Conservation (phyloP, 768 basidiomycete genomes). For the Trametes coccinea region DNA sequence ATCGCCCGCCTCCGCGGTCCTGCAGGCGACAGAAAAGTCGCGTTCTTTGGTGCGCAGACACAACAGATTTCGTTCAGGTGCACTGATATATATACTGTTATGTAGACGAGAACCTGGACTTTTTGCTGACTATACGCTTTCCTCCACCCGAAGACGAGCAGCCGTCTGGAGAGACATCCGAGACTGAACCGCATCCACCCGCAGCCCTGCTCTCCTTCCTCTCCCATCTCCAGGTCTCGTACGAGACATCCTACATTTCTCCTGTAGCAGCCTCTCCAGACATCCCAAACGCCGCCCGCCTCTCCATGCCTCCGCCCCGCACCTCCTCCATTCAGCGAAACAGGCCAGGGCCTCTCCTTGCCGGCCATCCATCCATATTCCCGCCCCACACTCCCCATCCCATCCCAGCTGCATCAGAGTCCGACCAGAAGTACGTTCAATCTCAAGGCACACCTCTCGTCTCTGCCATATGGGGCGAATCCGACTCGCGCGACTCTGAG, state of each 20-base stretch:
- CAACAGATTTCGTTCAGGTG: too few species aligned
- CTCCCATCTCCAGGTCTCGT: conserved; percentile 69
- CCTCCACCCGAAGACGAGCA: conserved; percentile 34
- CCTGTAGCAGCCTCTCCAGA: conserved; percentile 37
- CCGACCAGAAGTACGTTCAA: conserved; percentile 74
- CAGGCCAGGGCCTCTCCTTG: conserved; percentile 39
- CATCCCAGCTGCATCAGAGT: conserved; percentile 68
- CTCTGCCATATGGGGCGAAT: conserved; percentile 76
- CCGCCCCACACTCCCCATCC: conserved; percentile 87
- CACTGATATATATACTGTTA: not conserved
- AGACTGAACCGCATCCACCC: conserved; percentile 30
- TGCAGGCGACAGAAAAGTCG: conserved; percentile 56
- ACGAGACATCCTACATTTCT: conserved; percentile 82
- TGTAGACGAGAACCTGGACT: conserved; percentile 39
- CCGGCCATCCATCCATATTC: conserved; percentile 55
- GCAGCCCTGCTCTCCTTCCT: conserved; percentile 55
- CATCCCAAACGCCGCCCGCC: conserved; percentile 27
- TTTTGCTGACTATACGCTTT: conserved; percentile 35
- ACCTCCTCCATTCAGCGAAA: conserved; percentile 47
- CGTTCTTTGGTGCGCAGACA: conserved; percentile 66
- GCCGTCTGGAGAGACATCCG: conserved; percentile 31
- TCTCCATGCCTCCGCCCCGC: conserved; percentile 50
- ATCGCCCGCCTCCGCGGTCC: conserved; percentile 45
- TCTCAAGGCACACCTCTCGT: conserved; percentile 76
- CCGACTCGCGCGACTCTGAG: conserved; percentile 38